Evolutionary conservation across 2,329 filamentous ascomycete genomes (phyloP), one percentile per base, ranked within the genome.

Genomic region (Fusarium bulbicola): DNA sequence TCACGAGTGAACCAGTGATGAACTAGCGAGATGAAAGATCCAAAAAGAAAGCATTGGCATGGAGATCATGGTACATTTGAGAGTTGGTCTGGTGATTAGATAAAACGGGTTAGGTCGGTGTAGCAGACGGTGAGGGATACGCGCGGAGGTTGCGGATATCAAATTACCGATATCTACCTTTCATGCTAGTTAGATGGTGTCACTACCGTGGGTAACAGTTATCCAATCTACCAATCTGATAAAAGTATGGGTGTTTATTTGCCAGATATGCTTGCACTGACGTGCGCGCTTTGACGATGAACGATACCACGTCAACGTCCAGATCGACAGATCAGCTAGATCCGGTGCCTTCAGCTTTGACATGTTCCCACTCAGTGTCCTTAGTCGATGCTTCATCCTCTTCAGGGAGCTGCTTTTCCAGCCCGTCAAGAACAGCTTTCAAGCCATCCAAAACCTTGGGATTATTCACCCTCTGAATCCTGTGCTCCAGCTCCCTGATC

Each of bases 401-500:
- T 2, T n/a, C 39, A 4, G 57, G 68, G 8, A 74, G 37, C 20
- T 74, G 71, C 16, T 56, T 74, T 24, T 47, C 59, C 10, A 74
- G 36, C 2, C 72, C 71, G 5, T 60, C 49, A 15, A 74, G 63
- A 14, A 74, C 52, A 13, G 45, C 49, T 13, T 36, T 64, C 37
- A 74, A 15, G 2, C 72, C 72, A 4, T 68, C 66, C 21, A 61
- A 66, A 3, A 77, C 57, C 13, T 60, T 57, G 0, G 63, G 70
- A 15, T 77, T 73, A 8, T 21, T 13, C 6, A 65, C 34, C 9
- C 28, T 43, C 36, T 63, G 50, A 4, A 77, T 71, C 2, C 75
- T 65, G 6, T 53, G 13, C 37, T 77, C 64, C 32, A 77, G 37
- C 24, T 77, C 74, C 7, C 40, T 30, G 32, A 77, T 76, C 53